These are phyloP conservation scores for Pontederia paniculata DNA, from an alignment of 176 grass and related monocot genomes.

Conservation along the genomic window DNA sequence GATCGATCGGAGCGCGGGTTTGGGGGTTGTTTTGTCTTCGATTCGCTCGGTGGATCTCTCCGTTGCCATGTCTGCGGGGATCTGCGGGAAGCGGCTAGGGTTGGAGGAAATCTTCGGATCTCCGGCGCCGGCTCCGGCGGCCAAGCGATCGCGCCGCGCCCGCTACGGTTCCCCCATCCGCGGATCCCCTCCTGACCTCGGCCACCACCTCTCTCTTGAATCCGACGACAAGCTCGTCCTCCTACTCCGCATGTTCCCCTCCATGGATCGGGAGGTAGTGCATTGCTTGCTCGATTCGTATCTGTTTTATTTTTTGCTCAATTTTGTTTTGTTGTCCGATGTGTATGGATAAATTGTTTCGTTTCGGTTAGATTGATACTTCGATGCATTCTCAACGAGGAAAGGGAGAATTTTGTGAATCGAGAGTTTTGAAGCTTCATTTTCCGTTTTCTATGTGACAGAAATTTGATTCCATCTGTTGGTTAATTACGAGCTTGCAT, in stretches of 20 bases:
- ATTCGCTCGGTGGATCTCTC: no score
- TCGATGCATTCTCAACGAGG: not conserved
- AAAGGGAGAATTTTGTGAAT: no score
- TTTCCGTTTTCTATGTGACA: no score
- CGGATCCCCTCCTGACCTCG: constrained; percentile 2
- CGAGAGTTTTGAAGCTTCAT: no score
- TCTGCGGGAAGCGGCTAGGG: constrained; percentile 32
- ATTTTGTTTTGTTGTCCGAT: not conserved
- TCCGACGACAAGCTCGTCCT: constrained; percentile 20
- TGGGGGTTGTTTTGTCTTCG: no score
- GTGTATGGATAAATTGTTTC: not conserved
- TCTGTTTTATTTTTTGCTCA: not conserved
- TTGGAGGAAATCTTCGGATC: constrained; percentile 32
- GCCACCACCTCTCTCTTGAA: not conserved
- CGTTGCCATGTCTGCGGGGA: constrained; percentile 28
- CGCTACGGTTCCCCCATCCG: constrained; percentile 17
- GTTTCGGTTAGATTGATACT: not conserved
- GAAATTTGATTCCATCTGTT: no score
- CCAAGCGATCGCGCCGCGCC: constrained; percentile 19
- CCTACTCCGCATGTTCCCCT: constrained; percentile 21
- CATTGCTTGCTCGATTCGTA: not conserved
- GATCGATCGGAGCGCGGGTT: no score
- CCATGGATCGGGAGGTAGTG: constrained; percentile 21
- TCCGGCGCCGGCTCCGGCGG: constrained; percentile 10
- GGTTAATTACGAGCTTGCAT: no score